Conservation (phyloP, 1,139 yeast genomes). For the Scheffersomyces insectosa region DNA sequence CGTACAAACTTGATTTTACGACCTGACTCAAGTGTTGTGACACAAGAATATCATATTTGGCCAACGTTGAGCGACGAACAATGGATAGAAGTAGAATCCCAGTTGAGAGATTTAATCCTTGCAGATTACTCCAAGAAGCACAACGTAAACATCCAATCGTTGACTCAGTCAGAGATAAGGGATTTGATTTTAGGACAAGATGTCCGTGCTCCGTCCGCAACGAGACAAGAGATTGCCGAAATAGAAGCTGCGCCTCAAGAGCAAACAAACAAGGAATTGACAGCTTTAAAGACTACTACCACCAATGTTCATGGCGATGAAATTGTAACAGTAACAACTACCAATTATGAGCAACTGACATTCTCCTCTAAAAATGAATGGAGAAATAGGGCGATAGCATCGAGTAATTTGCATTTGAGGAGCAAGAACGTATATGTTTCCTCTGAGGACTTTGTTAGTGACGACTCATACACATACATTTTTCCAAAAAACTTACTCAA, state of each 20-base stretch:
- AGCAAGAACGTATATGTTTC: constrained; percentile 73
- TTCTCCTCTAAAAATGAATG: constrained; percentile 89
- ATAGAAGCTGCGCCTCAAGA: constrained; percentile 56
- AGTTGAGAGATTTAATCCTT: constrained; percentile 83
- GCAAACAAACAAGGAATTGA: constrained; percentile 45
- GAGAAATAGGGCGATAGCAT: constrained; percentile 84
- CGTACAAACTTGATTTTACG: constrained; percentile 72
- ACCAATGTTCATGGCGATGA: constrained; percentile 96
- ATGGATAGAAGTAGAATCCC: constrained; percentile 89
- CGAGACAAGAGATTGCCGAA: constrained; percentile 76
- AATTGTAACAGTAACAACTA: constrained; percentile 89
- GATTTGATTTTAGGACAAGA: constrained; percentile 95
- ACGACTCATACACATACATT: constrained; percentile 60
- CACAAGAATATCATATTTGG: constrained; percentile 88
- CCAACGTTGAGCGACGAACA: constrained; percentile 85
- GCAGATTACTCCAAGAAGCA: constrained; percentile 84
- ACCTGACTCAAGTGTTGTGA: constrained; percentile 69
- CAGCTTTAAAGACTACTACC: constrained; percentile 83
- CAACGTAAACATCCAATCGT: constrained; percentile 79
- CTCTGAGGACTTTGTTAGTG: constrained; percentile 42
- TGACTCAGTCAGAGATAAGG: constrained; percentile 91
- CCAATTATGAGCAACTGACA: constrained; percentile 81
- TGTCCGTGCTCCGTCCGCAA: constrained; percentile 83
- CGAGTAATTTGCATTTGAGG: constrained; percentile 71
- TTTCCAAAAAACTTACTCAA: constrained; percentile 80